Conservation (phyloP, 78 protist genomes). For the Chrysochromulina parva region DNA sequence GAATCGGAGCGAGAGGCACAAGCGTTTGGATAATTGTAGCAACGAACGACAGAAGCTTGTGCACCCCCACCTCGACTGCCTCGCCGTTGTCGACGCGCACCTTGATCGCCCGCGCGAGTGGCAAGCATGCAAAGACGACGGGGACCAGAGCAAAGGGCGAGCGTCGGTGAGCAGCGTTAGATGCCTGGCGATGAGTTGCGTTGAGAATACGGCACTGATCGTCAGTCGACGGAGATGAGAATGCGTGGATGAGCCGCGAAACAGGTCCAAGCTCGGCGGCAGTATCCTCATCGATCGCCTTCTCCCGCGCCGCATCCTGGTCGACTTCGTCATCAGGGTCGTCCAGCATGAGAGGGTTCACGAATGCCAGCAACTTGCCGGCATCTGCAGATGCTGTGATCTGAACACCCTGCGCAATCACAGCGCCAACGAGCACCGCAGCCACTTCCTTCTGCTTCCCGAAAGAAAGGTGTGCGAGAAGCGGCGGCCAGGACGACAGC, state of each 20-base stretch:
- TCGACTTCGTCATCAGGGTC: conserved; percentile 53
- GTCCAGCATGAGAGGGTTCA: conserved; percentile 65
- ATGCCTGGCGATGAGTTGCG: conserved; percentile 42
- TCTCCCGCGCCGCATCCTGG: conserved; percentile 59
- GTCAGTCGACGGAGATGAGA: conserved; percentile 26
- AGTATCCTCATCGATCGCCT: conserved; percentile 63
- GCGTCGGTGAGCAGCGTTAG: conserved; percentile 38
- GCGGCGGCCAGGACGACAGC: conserved; percentile 61
- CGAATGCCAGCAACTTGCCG: conserved; percentile 41
- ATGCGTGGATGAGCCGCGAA: conserved; percentile 71
- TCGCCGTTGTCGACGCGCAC: neutral
- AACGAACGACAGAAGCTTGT: neutral
- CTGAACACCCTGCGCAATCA: neutral
- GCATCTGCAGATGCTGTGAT: neutral
- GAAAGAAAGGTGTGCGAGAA: conserved; percentile 49
- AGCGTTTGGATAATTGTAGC: neutral
- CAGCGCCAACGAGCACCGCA: conserved; percentile 24
- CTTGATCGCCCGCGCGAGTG: neutral
- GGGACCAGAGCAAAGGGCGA: conserved; percentile 31
- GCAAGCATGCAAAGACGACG: conserved; percentile 26
- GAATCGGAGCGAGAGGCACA: neutral
- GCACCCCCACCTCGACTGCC: neutral
- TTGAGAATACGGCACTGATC: neutral
- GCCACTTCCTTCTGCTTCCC: conserved; percentile 62
- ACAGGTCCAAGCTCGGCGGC: conserved; percentile 80